Base-by-base conservation (phyloP, 2,329 filamentous ascomycete genomes). In the Penicillium sp. region DNA sequence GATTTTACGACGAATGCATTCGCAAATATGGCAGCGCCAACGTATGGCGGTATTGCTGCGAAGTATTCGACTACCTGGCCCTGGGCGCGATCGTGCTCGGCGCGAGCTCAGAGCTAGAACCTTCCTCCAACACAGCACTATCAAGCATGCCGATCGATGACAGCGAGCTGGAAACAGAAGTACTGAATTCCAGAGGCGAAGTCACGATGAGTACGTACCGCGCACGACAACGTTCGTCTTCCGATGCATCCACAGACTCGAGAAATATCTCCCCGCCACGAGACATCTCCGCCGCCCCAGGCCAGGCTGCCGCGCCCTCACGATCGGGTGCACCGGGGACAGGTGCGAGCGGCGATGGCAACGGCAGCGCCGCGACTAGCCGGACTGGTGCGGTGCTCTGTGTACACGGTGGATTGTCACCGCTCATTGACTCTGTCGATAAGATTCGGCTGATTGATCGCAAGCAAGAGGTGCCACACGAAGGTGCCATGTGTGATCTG, bases 401-500 rank as follows among this genome's bases (percentile, higher is more conserved):
- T 71, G 94, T 99, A 0, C 94, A 99, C 73, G 94, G 94, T 56
- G 94, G 94, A 2, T 81, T 99, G 8, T 94, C 89, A 23, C 94
- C 94, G 1, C 81, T 97, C 11, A 90, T 99, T 58, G 92, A 97
- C 72, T 91, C 87, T 25, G 89, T 99, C 46, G 93, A 99, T 73
- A 96, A 96, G 77, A 99, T 99, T 72, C 85, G 94, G 23, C 81
- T 97, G 15, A 84, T 99, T 23, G 95, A 99, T 73, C 87, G 93
- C 61, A 97, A 97, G 75, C 94, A 99, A 77, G 94, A 99, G 78
- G 94, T 99, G 0, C 94, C 94, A 0, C 94, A 99, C 71, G 94
- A 99, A 78, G 94, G 94, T 55, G 92, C 94, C 71, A 99, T 99
- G 94, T 99, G 94, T 76, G 94, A 99, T 75, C 82, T 99, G 0